Evolutionary conservation across 2,329 filamentous ascomycete species (phyloP), one percentile per base, ranked within the genome.

Genomic region (Thelonectria discophora): DNA sequence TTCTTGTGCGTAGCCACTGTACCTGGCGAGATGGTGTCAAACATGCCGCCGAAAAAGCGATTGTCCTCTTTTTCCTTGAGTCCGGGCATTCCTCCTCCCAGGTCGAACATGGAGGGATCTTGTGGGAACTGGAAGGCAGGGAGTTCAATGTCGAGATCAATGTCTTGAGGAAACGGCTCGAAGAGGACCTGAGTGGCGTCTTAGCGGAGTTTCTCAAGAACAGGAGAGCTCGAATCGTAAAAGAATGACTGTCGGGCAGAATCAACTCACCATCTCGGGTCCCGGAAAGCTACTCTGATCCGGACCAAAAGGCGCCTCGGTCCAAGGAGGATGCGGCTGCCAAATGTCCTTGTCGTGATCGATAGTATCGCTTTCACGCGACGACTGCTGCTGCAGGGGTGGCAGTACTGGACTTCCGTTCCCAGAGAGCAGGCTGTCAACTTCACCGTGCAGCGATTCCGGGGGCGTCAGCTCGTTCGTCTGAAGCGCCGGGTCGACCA

Each of bases 41-140:
- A 60, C 1, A 55, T 18, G 6, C 11, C 42, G n/a, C 34, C 32
- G 21, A 55, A 30, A 2, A 55, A 12, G 24, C 20, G 30, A 30
- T 60, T 51, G 5, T 32, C 51, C 5, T 55, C 51, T 20, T 51
- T 55, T 27, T 60, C 21, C 8, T 59, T n/a, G 4, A 54, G 8
- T 7, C 3, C 50, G 18, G 46, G 13, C 21, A 47, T 54, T 7
- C 32, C 20, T 17, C 40, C 51, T 1, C 27, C 13, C 11, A 60
- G 20, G 15, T 60, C 30, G 12, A 55, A 60, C 51, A 55, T 60
- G 17, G 46, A 20, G 11, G 48, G 34, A 1, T 50, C 12, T 5
- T 59, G 48, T 18, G 56, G 56, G 49, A 59, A 59, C 32, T 59
- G 21, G 15, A 63, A 54, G n/a, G 50, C 55, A 11, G 57, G 56